These are phyloP conservation scores for Proliferodiscus dingleyae DNA, from an alignment of 2,329 filamentous ascomycete species.

Conservation along the genomic window DNA sequence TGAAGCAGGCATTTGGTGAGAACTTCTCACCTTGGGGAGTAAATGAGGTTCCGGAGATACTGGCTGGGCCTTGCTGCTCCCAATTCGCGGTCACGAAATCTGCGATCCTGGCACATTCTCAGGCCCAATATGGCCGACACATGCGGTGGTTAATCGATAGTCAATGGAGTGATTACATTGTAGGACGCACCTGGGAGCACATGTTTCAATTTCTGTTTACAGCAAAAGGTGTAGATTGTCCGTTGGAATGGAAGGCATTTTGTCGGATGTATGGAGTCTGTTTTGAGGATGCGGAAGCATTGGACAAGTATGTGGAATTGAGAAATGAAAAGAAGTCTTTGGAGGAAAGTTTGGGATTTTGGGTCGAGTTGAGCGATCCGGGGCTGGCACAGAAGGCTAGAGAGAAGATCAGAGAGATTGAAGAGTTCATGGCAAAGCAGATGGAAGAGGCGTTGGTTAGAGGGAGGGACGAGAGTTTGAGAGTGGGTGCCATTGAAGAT, in stretches of 20 bases:
- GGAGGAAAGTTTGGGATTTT: neutral
- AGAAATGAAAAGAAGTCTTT: neutral
- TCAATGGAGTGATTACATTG: constrained; percentile 44
- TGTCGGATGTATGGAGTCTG: constrained; percentile 12
- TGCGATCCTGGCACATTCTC: constrained; percentile 42
- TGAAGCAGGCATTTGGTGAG: constrained; percentile 7
- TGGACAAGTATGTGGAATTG: neutral
- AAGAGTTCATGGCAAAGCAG: neutral
- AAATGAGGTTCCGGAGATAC: constrained; percentile 36
- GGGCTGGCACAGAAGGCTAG: neutral
- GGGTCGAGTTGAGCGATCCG: neutral
- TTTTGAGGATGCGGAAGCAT: constrained; percentile 9
- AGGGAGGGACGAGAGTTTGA: constrained; percentile 1
- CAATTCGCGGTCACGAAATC: constrained; percentile 57
- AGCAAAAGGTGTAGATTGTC: constrained; percentile 14
- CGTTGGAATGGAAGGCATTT: constrained; percentile 10
- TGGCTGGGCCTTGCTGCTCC: constrained; percentile 55
- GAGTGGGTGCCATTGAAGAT: constrained; percentile 1
- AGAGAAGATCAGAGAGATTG: constrained; percentile 1
- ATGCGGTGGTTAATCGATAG: constrained; percentile 54
- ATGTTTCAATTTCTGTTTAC: constrained; percentile 46
- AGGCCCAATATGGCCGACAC: constrained; percentile 48
- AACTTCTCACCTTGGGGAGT: constrained; percentile 5
- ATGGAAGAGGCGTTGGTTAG: constrained; percentile 8
- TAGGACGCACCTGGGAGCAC: constrained; percentile 57